A percentile compares a stretch with the other conserved stretches of the same genome.
Evolutionary conservation across 225 moss, liverwort and hornwort species (phyloP).

Genomic region (Bryoerythrophyllum caledonicum): DNA sequence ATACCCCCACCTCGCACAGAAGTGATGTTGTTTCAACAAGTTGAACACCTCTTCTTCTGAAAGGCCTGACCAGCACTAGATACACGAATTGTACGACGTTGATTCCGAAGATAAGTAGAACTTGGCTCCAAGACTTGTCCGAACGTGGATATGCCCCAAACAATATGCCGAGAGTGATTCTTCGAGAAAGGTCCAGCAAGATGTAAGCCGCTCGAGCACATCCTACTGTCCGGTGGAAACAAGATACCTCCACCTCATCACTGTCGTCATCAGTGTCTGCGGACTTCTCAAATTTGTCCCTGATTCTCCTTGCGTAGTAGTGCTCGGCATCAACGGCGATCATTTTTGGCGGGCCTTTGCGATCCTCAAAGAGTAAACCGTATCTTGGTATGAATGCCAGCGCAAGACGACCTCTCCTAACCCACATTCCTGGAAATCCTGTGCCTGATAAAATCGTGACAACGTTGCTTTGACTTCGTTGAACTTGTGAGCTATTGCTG

Average conservation of each 20-base stretch:
- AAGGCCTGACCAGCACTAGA: constrained; percentile 60
- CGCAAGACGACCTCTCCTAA: constrained; percentile 58
- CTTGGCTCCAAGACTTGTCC: constrained; percentile 68
- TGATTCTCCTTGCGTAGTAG: constrained; percentile 37
- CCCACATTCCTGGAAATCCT: constrained; percentile 61
- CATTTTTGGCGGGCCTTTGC: constrained; percentile 78
- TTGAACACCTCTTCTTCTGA: constrained; percentile 73
- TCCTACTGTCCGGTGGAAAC: constrained; percentile 44
- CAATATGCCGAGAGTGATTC: constrained; percentile 64
- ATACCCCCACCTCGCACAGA: constrained; percentile 67
- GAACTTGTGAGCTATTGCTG: constrained; percentile 15
- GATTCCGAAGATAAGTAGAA: constrained; percentile 48
- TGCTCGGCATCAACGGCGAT: constrained; percentile 26
- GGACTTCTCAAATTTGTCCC: constrained; percentile 43
- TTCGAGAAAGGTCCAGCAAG: constrained; percentile 58
- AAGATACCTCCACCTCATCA: constrained; percentile 55
- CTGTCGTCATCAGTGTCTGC: constrained; percentile 60
- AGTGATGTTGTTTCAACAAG: constrained; percentile 72
- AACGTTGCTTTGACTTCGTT: constrained; percentile 21
- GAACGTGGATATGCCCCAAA: constrained; percentile 70
- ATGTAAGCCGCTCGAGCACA: constrained; percentile 65
- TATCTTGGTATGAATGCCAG: constrained; percentile 66
- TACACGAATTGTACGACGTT: constrained; percentile 59
- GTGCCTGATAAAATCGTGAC: constrained; percentile 49
- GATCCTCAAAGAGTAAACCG: constrained; percentile 75